These are phyloP conservation scores for Fragaria iinumae DNA, from an alignment of 306 rosid genomes.

Conservation along the genomic window DNA sequence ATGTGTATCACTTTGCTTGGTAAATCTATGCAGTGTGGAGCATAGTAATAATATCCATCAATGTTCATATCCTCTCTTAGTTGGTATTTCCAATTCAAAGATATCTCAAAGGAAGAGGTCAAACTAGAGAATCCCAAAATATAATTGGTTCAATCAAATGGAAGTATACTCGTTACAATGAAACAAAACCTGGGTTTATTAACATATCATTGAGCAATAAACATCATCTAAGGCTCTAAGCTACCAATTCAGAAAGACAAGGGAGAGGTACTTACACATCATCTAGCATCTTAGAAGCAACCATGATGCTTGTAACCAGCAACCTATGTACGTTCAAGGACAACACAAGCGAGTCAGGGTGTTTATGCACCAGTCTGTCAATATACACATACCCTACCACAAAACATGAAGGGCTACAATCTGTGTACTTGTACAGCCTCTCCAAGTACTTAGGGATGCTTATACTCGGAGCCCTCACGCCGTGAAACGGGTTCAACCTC, in stretches of 20 bases:
- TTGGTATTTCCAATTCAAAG: not conserved
- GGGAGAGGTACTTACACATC: slow-evolving; percentile 66
- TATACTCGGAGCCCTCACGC: slow-evolving; percentile 78
- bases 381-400: slow-evolving; percentile 87
- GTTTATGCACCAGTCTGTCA: slow-evolving; percentile 69
- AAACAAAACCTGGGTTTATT: not conserved
- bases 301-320: slow-evolving; percentile 72
- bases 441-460: slow-evolving; percentile 88
- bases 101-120: not conserved
- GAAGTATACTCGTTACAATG: not conserved
- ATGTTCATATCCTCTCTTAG: not conserved
- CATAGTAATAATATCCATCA: not conserved
- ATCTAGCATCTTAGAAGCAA: slow-evolving; percentile 94
- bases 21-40: not conserved
- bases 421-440: slow-evolving; percentile 83
- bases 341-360: slow-evolving; percentile 76
- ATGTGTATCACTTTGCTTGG: no score
- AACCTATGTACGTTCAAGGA: slow-evolving; percentile 84
- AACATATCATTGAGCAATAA: no score
- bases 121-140: not conserved
- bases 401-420: slow-evolving; percentile 91
- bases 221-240: no score
- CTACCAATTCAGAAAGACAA: slow-evolving; percentile 1
- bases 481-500: slow-evolving; percentile 68
- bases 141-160: not conserved